Conservation (phyloP, 495 filamentous ascomycete species). For the Aspergillus sclerotiicarbonarius region DNA sequence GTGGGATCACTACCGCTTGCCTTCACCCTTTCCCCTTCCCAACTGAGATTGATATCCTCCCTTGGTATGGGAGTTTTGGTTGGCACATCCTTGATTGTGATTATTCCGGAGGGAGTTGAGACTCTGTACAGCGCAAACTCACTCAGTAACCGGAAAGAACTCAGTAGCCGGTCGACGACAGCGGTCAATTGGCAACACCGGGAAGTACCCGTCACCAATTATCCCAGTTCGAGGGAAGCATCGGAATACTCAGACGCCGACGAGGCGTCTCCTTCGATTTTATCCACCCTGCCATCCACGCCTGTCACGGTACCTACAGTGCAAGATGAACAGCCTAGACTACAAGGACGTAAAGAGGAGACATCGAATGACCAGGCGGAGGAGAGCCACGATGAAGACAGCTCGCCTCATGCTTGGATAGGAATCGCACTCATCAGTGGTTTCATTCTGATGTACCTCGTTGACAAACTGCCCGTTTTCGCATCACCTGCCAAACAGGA, state of each 20-base stretch:
- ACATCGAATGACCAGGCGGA: constrained; percentile 41
- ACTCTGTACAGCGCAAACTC: constrained; percentile 70
- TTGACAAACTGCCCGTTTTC: constrained; percentile 82
- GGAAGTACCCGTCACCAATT: constrained; percentile 19
- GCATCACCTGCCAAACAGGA: constrained; percentile 54
- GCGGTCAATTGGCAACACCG: constrained; percentile 33
- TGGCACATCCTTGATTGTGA: constrained; percentile 91
- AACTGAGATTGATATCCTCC: constrained; percentile 84
- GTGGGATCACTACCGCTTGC: constrained; percentile 91
- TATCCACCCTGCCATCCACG: constrained; percentile 5
- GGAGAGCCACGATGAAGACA: constrained; percentile 32
- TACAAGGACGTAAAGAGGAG: constrained; percentile 29
- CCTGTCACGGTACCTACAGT: neutral
- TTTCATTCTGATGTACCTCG: constrained; percentile 95
- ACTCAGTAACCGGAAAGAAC: constrained; percentile 26
- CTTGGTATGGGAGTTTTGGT: constrained; percentile 94
- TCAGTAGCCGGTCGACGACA: constrained; percentile 29
- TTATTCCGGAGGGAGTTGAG: constrained; percentile 95
- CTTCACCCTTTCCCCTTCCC: constrained; percentile 83
- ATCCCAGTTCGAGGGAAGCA: constrained; percentile 7
- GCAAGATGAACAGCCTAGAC: constrained; percentile 11
- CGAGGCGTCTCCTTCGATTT: constrained; percentile 16
- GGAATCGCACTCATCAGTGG: constrained; percentile 83
- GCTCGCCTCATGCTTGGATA: constrained; percentile 67
- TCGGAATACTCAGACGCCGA: constrained; percentile 8